A percentile compares a stretch with the other conserved stretches of the same genome.
Evolutionary conservation across 495 filamentous ascomycete genomes (phyloP).

Genomic region (Talaromyces proteolyticus): DNA sequence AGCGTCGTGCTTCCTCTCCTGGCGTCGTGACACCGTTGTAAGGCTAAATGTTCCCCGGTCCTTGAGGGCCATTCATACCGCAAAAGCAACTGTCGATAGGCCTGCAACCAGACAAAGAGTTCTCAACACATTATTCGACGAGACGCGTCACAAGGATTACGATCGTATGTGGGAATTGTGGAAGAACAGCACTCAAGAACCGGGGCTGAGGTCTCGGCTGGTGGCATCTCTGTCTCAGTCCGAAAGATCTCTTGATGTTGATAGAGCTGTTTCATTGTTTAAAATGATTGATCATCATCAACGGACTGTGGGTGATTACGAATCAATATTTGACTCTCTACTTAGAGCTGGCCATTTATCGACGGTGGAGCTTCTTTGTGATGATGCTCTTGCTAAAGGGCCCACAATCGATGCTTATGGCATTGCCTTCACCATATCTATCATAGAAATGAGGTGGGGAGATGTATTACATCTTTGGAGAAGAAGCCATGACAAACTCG

Average conservation of each 20-base stretch:
- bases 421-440: constrained; percentile 22
- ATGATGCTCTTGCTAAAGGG: constrained; percentile 19
- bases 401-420: constrained; percentile 14
- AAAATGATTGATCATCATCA: constrained; percentile 21
- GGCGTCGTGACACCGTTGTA: neutral
- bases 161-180: constrained; percentile 34
- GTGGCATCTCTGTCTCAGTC: constrained; percentile 35
- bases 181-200: constrained; percentile 20
- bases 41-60: neutral
- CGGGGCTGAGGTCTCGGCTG: constrained; percentile 20
- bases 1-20: neutral
- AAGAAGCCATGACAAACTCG: neutral
- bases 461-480: constrained; percentile 13
- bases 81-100: neutral
- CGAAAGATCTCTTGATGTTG: constrained; percentile 20
- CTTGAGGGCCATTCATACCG: neutral
- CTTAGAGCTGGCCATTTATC: constrained; percentile 8
- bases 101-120: neutral
- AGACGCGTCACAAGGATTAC: constrained; percentile 11
- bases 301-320: constrained; percentile 31
- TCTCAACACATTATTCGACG: constrained; percentile 11
- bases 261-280: constrained; percentile 36
- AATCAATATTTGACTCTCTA: constrained; percentile 23
- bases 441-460: constrained; percentile 31
- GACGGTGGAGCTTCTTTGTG: constrained; percentile 22